Conservation (phyloP, 2,329 filamentous ascomycete species). For the Hypoxylon sp. region DNA sequence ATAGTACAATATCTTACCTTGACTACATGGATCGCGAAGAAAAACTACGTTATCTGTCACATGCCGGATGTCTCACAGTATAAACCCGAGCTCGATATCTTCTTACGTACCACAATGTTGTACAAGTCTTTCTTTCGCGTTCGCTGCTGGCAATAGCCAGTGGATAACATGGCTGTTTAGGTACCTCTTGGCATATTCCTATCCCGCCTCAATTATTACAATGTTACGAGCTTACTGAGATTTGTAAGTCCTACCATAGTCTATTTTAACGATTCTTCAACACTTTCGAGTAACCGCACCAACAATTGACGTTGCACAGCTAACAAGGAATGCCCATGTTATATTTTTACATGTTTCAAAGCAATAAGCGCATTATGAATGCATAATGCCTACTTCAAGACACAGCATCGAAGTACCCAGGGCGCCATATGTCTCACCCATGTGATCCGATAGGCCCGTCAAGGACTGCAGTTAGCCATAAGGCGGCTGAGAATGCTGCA, state of each 20-base stretch:
- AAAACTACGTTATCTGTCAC: not conserved
- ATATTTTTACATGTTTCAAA: not conserved
- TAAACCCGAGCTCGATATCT: not conserved
- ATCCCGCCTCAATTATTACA: not conserved
- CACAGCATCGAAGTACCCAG: not conserved
- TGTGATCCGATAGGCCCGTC: not conserved
- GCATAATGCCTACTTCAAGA: not conserved
- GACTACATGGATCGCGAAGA: not conserved
- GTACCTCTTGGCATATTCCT: not conserved
- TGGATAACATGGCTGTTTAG: not conserved
- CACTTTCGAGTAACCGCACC: not conserved
- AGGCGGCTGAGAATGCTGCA: constrained; percentile 15
- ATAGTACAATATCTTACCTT: no score
- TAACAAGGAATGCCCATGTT: not conserved
- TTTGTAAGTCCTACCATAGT: not conserved
- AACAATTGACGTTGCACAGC: not conserved
- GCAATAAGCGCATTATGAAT: not conserved
- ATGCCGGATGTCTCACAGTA: not conserved
- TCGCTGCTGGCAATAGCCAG: not conserved
- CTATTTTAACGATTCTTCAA: not conserved
- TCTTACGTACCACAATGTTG: not conserved
- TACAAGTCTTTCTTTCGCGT: not conserved
- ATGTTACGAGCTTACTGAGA: not conserved
- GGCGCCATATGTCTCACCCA: not conserved
- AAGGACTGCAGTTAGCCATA: not conserved